A percentile compares a stretch with the other conserved stretches of the same genome.
These are phyloP conservation scores for Arabidopsis hybrid DNA, from an alignment of 441 rosid species.

Conservation along the genomic window DNA sequence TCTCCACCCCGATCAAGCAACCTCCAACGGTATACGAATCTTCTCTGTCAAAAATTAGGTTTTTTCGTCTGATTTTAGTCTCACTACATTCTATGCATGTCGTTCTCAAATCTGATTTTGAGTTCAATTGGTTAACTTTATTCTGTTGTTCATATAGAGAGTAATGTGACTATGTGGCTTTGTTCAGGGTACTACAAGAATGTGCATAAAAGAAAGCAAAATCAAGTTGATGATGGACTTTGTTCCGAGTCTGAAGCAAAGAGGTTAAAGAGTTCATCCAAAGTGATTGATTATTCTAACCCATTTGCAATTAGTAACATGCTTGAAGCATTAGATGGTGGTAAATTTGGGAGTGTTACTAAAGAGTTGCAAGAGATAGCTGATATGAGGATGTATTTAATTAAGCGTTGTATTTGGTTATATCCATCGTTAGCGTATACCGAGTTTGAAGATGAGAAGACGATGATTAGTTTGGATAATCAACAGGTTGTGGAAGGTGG, in stretches of 20 bases:
- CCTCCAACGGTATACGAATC: slow-evolving; percentile 14
- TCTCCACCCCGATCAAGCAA: slow-evolving; percentile 14
- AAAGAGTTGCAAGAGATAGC: slow-evolving; percentile 63
- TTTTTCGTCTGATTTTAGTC: not conserved
- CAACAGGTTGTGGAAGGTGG: slow-evolving; percentile 35
- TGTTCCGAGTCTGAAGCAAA: slow-evolving; percentile 19
- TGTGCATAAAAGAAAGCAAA: slow-evolving; percentile 52
- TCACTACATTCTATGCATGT: not conserved
- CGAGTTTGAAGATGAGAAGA: slow-evolving; percentile 27
- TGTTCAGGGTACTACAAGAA: slow-evolving; percentile 41
- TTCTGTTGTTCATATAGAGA: not conserved
- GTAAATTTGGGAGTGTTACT: slow-evolving; percentile 72
- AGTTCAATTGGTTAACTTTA: not conserved
- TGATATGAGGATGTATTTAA: slow-evolving; percentile 43
- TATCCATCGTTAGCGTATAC: slow-evolving; percentile 44
- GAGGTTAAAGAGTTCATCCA: slow-evolving; percentile 34
- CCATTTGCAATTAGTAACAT: slow-evolving; percentile 57
- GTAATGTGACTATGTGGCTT: slow-evolving; percentile 16
- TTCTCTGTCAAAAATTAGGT: not conserved
- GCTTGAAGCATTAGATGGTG: slow-evolving; percentile 56
- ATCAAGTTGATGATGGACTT: slow-evolving; percentile 38
- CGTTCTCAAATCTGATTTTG: not conserved
- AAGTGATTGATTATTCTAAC: slow-evolving; percentile 58
- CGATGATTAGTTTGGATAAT: slow-evolving; percentile 25
- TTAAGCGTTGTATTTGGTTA: slow-evolving; percentile 42